Evolutionary conservation across 129 eudicot species (phyloP).

Genomic region (Dittrichia graveolens): DNA sequence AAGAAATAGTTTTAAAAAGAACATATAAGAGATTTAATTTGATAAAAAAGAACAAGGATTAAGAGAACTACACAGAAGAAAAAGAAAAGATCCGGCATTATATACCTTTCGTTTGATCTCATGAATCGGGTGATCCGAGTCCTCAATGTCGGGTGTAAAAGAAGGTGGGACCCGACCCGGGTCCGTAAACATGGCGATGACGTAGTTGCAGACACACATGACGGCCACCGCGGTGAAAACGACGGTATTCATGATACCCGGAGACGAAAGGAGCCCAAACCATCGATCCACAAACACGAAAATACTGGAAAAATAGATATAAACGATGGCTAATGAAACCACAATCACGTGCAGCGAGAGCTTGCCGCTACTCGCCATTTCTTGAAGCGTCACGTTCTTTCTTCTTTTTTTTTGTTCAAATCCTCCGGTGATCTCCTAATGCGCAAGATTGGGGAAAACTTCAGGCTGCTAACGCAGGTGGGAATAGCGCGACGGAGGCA

Average conservation of each 20-base stretch:
- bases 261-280: constrained; percentile 86
- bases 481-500: constrained; percentile 42
- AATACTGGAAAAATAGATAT: constrained; percentile 65
- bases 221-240: constrained; percentile 56
- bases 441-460: too few species aligned
- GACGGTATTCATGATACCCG: constrained; percentile 62
- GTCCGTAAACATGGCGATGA: constrained; percentile 59
- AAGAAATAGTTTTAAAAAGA: too few species aligned
- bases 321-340: constrained; percentile 53
- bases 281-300: constrained; percentile 71
- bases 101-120: constrained; percentile 95
- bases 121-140: constrained; percentile 59
- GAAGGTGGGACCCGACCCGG: constrained; percentile 84
- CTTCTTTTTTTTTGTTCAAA: neutral
- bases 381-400: neutral
- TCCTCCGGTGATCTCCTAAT: too few species aligned
- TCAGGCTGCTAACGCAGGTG: too few species aligned
- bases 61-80: neutral
- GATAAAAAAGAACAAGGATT: neutral
- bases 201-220: constrained; percentile 58
- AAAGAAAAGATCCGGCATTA: neutral
- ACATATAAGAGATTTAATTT: neutral
- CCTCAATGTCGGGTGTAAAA: constrained; percentile 82
- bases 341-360: constrained; percentile 57
- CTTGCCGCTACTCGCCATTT: constrained; percentile 41